Evolutionary conservation across 176 grass and related monocot genomes (phyloP), one percentile per base, ranked within the genome.

Genomic region (Musa schizocarpa): DNA sequence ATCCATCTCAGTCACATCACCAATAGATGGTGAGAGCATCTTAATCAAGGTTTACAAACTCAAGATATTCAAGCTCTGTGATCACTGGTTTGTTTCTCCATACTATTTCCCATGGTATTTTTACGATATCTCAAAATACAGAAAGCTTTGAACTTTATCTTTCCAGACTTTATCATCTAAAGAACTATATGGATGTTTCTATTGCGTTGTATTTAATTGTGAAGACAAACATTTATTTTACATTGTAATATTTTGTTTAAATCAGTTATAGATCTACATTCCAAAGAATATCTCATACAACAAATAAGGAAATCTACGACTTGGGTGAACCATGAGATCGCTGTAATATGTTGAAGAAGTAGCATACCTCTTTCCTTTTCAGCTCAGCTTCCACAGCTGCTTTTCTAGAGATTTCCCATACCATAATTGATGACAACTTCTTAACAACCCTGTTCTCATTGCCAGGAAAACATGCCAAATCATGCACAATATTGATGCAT

Each of bases 341-440:
- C 29, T n/a, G 14, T 69, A 16, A 24, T 8, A 50, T 73, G 21
- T 14, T 14, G 64, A 54, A 66, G 0, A 17, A 26, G 1, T 13
- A 54, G 50, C 75, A 61, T 93, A 98, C 94, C 92, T 98, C 88
- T 62, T 82, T 87, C 68, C 25, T 88, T 85, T 83, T 98, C 21
- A 98, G 54, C 14, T 87, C 76, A 75, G 90, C 88, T 86, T 98
- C 90, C 53, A 86, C 52, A 50, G 74, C 29, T 76, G 94, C 90
- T 71, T 81, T 91, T 67, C 89, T 87, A 74, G 90, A 82, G 81
- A 93, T 98, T 81, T 98, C 95, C 90, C 90, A 91, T 19, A 90
- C 83, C 77, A 86, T 71, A 80, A 98, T 84, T 24, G 75, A n/a
- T 22, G 84, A 85, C 24, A 86, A 51, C 78, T 98, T 89, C 82